Percentiles rank a stretch among this genome's conserved stretches.
These are phyloP conservation scores for Thelonectria rubi DNA, from an alignment of 2,329 filamentous ascomycete species.

Conservation along the genomic window DNA sequence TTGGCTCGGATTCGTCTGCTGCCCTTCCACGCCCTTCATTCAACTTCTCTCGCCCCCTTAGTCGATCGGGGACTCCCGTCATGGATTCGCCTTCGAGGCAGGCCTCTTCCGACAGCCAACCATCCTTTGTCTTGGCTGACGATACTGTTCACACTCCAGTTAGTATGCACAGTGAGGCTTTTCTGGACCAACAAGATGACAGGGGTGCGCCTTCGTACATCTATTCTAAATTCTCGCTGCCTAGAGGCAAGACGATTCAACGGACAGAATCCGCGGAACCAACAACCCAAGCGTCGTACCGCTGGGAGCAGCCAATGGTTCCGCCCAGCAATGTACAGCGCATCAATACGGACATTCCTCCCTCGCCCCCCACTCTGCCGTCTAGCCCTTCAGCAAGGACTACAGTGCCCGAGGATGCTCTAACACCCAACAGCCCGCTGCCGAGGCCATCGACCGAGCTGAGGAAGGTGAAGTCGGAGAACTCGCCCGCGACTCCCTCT, in stretches of 20 bases:
- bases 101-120: conserved; percentile 73
- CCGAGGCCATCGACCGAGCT: conserved; percentile 60
- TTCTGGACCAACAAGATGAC: conserved; percentile 64
- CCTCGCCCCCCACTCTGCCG: conserved; percentile 68
- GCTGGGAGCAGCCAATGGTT: conserved; percentile 67
- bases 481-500: conserved; percentile 48
- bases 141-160: conserved; percentile 74
- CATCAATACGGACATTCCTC: conserved; percentile 59
- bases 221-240: conserved; percentile 85
- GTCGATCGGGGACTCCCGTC: conserved; percentile 71
- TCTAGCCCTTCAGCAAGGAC: conserved; percentile 62
- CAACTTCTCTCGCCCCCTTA: conserved; percentile 94
- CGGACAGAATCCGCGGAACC: conserved; percentile 69
- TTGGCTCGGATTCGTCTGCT: conserved; percentile 83
- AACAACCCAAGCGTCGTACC: conserved; percentile 62
- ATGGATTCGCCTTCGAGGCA: conserved; percentile 69
- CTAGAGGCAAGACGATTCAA: conserved; percentile 82
- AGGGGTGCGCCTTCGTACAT: conserved; percentile 77
- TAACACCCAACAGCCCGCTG: conserved; percentile 44
- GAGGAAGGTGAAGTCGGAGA: conserved; percentile 60
- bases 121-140: conserved; percentile 69
- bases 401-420: conserved; percentile 48
- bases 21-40: conserved; percentile 78
- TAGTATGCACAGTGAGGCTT: conserved; percentile 76
- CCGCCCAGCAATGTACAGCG: conserved; percentile 55